Evolutionary conservation across 305 asterid genomes (phyloP).

Genomic region (Plantago lanceolata): DNA sequence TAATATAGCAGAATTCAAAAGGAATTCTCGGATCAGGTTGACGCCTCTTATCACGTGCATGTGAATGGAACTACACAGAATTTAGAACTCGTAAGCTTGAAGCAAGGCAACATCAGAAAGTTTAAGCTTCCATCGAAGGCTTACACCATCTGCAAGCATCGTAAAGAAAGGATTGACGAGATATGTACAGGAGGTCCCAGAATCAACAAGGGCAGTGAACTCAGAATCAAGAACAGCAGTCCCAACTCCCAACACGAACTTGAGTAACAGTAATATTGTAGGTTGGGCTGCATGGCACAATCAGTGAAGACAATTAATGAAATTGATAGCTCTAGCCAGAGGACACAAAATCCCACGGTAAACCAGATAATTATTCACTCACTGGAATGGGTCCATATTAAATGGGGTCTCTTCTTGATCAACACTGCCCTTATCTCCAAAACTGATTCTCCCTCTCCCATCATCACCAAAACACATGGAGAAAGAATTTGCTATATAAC

Average conservation of each 20-base stretch:
- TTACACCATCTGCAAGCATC: constrained; percentile 58
- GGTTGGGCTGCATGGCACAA: constrained; percentile 48
- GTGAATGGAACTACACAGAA: constrained; percentile 52
- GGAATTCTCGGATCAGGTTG: constrained; percentile 61
- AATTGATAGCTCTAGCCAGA: background rate
- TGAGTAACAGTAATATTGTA: constrained; percentile 53
- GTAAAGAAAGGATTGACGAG: constrained; percentile 61
- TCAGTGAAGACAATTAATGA: constrained; percentile 22
- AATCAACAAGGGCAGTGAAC: constrained; percentile 70
- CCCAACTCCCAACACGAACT: constrained; percentile 71
- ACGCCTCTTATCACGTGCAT: constrained; percentile 43
- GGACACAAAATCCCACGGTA: constrained; percentile 9
- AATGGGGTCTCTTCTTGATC: constrained; percentile 82
- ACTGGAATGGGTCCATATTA: constrained; percentile 50
- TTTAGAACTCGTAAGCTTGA: constrained; percentile 22
- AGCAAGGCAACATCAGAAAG: background rate
- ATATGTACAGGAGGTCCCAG: constrained; percentile 80
- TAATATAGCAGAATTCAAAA: constrained; percentile 64
- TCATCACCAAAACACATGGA: constrained; percentile 81
- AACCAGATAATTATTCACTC: constrained; percentile 30
- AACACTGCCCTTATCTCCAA: constrained; percentile 80
- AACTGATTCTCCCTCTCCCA: constrained; percentile 66
- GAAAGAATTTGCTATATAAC: constrained; percentile 66
- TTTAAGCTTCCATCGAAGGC: constrained; percentile 21
- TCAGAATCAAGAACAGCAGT: constrained; percentile 39